Evolutionary conservation across 495 filamentous ascomycete genomes (phyloP).

Genomic region (Bryoglossum gracile): DNA sequence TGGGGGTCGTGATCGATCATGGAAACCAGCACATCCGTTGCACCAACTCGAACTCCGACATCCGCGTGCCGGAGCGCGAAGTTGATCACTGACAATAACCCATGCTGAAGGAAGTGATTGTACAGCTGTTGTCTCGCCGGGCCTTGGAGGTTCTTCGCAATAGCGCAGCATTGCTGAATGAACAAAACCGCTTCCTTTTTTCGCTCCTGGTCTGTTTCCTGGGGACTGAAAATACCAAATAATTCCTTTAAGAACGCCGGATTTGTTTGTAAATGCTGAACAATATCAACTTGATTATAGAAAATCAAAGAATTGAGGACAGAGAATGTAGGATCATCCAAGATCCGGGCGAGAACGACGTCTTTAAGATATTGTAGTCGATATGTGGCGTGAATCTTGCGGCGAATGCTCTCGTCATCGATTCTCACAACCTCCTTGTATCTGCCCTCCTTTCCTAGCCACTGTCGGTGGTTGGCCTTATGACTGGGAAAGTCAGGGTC

Average conservation of each 20-base stretch:
- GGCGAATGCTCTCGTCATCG: constrained; percentile 67
- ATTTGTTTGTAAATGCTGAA: constrained; percentile 82
- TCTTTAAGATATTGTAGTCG: constrained; percentile 97
- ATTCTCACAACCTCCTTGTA: constrained; percentile 97
- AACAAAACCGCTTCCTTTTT: constrained; percentile 94
- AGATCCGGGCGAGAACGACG: constrained; percentile 88
- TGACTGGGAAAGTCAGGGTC: constrained; percentile 98
- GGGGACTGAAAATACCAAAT: constrained; percentile 76
- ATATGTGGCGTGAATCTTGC: constrained; percentile 94
- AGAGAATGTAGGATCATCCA: constrained; percentile 96
- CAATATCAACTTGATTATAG: constrained; percentile 97
- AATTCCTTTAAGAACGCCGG: constrained; percentile 71
- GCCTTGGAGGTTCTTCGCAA: constrained; percentile 88
- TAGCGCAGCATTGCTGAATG: constrained; percentile 91
- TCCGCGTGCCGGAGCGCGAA: constrained; percentile 82
- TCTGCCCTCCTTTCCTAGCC: constrained; percentile 76
- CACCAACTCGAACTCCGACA: constrained; percentile 79
- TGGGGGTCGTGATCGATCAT: constrained; percentile 93
- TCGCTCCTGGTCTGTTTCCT: constrained; percentile 54
- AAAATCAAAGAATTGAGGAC: constrained; percentile 98
- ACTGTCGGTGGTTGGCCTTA: constrained; percentile 95
- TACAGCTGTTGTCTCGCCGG: constrained; percentile 74
- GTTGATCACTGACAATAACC: constrained; percentile 82
- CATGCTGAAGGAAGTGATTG: constrained; percentile 79
- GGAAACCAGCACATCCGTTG: constrained; percentile 87